Conservation (phyloP, 805 yeast genomes). For the Lipomyces mesembrius region DNA sequence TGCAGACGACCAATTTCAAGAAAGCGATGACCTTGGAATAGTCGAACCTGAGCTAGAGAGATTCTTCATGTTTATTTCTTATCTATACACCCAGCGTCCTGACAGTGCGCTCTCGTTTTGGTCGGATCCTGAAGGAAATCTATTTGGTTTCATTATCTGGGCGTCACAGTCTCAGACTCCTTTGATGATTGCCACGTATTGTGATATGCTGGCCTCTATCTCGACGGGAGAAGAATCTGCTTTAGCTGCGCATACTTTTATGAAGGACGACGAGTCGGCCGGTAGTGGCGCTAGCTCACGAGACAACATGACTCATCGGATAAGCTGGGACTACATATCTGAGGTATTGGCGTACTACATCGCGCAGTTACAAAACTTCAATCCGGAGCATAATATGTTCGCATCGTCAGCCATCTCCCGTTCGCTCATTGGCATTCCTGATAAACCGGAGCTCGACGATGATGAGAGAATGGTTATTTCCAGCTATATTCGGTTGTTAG, state of each 20-base stretch:
- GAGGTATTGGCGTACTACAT: conserved; percentile 61
- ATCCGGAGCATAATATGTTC: conserved; percentile 25
- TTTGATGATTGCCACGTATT: conserved; percentile 78
- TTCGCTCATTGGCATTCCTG: conserved; percentile 35
- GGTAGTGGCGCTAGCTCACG: conserved; percentile 39
- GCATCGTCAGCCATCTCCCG: conserved; percentile 26
- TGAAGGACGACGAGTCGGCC: conserved; percentile 39
- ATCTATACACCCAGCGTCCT: conserved; percentile 66
- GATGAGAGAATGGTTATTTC: conserved; percentile 77
- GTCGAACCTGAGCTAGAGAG: conserved; percentile 76
- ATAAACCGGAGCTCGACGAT: conserved; percentile 69
- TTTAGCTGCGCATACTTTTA: conserved; percentile 55
- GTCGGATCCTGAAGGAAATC: conserved; percentile 65
- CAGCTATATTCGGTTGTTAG: conserved; percentile 70
- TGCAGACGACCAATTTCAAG: conserved; percentile 43
- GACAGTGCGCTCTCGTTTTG: conserved; percentile 64
- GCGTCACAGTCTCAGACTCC: conserved; percentile 75
- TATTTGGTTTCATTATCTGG: conserved; percentile 86
- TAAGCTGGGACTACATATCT: conserved; percentile 62
- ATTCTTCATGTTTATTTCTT: conserved; percentile 75
- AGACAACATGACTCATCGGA: conserved; percentile 35
- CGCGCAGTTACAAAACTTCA: conserved; percentile 46
- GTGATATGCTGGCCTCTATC: conserved; percentile 76
- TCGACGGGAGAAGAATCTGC: conserved; percentile 65
- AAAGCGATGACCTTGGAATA: conserved; percentile 23